Evolutionary conservation across 371 early-diverging fungal species (phyloP).

Genomic region (Synchytrium microbalum): DNA sequence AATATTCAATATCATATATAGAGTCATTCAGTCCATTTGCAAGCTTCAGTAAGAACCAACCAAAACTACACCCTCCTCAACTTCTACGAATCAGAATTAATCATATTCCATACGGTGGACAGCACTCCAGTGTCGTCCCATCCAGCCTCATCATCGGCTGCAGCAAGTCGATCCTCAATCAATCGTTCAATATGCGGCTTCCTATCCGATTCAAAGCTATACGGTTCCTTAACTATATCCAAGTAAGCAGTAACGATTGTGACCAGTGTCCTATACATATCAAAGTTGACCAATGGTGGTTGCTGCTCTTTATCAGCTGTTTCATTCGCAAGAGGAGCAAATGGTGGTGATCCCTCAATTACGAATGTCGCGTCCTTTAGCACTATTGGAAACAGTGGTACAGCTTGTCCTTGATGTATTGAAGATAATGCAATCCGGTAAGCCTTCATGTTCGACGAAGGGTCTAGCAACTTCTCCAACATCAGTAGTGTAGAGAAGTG

Average conservation of each 20-base stretch:
- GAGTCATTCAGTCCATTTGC: too few relatives aligned
- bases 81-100: too few relatives aligned
- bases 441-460: constrained; percentile 39
- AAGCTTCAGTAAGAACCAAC: too few relatives aligned
- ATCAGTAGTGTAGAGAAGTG: constrained; percentile 24
- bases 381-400: constrained; percentile 47
- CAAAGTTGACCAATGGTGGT: constrained; percentile 38
- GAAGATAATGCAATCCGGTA: constrained; percentile 13
- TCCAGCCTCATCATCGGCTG: too few relatives aligned
- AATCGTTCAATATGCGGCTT: too few relatives aligned
- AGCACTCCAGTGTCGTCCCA: too few relatives aligned
- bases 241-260: constrained; percentile 15
- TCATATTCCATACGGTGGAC: too few relatives aligned
- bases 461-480: constrained; percentile 40
- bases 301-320: background rate
- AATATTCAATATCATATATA: too few relatives aligned
- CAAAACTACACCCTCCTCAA: too few relatives aligned
- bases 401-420: constrained; percentile 8
- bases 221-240: too few relatives aligned
- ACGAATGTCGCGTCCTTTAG: constrained; percentile 50
- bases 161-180: too few relatives aligned
- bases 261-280: constrained; percentile 35
- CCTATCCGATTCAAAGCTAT: too few relatives aligned
- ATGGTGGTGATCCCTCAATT: constrained; percentile 42
- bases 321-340: background rate